Percentiles rank a stretch among this genome's conserved stretches.
Conservation (phyloP, 78 protist species). For the Dictyostelium firmibasis region DNA sequence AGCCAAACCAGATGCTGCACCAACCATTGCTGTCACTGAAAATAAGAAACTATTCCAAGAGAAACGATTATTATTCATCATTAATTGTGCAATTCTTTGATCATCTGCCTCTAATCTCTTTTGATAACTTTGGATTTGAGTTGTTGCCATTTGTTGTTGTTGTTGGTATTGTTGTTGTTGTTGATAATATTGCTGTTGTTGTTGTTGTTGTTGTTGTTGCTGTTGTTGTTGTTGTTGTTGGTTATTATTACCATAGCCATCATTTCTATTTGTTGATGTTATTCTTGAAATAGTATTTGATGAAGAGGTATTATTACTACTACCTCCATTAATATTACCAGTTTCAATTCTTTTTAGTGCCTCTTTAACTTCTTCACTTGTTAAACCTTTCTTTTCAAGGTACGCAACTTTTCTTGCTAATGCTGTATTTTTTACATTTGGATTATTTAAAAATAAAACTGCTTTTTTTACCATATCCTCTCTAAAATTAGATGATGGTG, state of each 20-base stretch:
- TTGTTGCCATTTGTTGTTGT: conserved; percentile 22
- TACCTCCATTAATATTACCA: background rate
- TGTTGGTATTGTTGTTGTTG: conserved; percentile 23
- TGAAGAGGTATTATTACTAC: background rate
- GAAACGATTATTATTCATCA: background rate
- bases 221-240: background rate
- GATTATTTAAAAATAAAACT: conserved; percentile 52
- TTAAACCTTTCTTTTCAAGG: conserved; percentile 63
- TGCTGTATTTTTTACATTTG: conserved; percentile 64
- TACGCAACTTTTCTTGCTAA: conserved; percentile 66
- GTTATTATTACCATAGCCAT: background rate
- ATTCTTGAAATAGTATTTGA: background rate
- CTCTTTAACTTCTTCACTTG: conserved; percentile 63
- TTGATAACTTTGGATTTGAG: conserved; percentile 3
- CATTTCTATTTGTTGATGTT: background rate
- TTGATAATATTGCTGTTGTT: background rate
- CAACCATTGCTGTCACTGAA: conserved; percentile 55
- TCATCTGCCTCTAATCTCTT: conserved; percentile 12
- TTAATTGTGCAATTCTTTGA: conserved; percentile 10
- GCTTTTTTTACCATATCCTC: conserved; percentile 76
- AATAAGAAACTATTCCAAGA: conserved; percentile 53
- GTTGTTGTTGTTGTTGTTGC: conserved; percentile 25
- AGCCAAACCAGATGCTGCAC: conserved; percentile 64
- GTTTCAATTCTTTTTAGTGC: conserved; percentile 51
- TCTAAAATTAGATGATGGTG: conserved; percentile 32